Conservation (phyloP, 2,329 filamentous ascomycete species). For the Phoma sp. region DNA sequence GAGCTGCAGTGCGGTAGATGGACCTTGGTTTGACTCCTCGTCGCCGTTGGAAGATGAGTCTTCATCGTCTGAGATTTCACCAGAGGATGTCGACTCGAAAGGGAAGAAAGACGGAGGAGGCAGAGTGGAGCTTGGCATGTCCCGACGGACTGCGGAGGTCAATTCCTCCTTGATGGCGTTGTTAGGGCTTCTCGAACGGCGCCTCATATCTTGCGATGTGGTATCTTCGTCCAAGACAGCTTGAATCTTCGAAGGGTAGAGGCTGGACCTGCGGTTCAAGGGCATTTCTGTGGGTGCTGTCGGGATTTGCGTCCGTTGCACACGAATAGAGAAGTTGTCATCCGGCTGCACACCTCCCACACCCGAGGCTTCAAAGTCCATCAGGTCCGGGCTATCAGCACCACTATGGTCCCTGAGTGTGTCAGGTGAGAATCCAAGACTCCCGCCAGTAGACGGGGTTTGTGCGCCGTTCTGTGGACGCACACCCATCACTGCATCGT, state of each 20-base stretch:
- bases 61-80: conserved; percentile 45
- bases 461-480: conserved; percentile 43
- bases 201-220: conserved; percentile 11
- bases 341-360: conserved; percentile 68
- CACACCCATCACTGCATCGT: conserved; percentile 28
- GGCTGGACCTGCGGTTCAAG: conserved; percentile 18
- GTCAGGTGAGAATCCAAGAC: conserved; percentile 48
- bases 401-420: conserved; percentile 36
- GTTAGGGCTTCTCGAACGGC: conserved; percentile 16
- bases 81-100: conserved; percentile 46
- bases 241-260: conserved; percentile 43
- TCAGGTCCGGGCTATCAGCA: conserved; percentile 32
- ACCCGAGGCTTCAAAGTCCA: conserved; percentile 60
- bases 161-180: conserved; percentile 68
- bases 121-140: conserved; percentile 59
- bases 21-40: conserved; percentile 16
- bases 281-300: conserved; percentile 4
- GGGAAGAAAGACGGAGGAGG: conserved; percentile 56
- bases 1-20: conserved; percentile 37
- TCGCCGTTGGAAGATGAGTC: conserved; percentile 29
- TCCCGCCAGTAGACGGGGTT: conserved; percentile 33
- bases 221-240: conserved; percentile 37
- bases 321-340: conserved; percentile 62
- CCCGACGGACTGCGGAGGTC: conserved; percentile 70
- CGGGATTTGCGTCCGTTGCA: conserved; percentile 48